Evolutionary conservation across 2,329 filamentous ascomycete genomes (phyloP), one percentile per base, ranked within the genome.

Genomic region (Claviceps africana): DNA sequence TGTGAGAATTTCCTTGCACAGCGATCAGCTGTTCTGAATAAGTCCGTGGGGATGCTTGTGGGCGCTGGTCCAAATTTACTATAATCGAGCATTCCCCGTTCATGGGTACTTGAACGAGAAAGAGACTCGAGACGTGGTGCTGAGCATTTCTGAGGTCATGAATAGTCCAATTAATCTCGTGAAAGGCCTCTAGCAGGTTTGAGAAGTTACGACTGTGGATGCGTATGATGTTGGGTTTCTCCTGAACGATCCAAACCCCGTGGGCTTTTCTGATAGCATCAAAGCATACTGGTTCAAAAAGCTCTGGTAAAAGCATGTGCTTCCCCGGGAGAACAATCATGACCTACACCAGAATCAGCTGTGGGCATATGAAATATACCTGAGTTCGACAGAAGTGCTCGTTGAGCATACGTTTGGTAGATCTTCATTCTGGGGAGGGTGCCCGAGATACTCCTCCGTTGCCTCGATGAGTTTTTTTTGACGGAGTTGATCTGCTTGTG

Each of bases 131-230:
- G 7, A 58, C 48, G 21, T 59, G 55, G 15, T 64, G 58, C 4
- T 59, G 61, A 1, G 57, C 60, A 4, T 64, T 51, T 5, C 65
- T 60, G 56, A 67, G 58, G n/a, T 68, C 61, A 15, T 65, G 60
- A 13, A 70, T 59, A 6, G 47, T 52, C 60, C 59, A 61, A 52
- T 67, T 67, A 8, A 67, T 52, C 1, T 59, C 63, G 4, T 53
- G 28, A 0, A 67, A 40, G 9, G 61, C 66, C 28, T 62, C 44
- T 22, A 59, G 61, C 6, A 70, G 55, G 4, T 56, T 51, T 5
- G 47, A n/a, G 21, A 61, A 57, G 3, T 56, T 56, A 4, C 59
- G 54, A 22, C 62, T 57, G 42, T 50, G 53, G 25, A 69, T 55
- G 6, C 61, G 57, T 11, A 69, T 56, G 17, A 61, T 37, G 28